phyloP scores from a whole-genome alignment of 2,329 filamentous ascomycete genomes.

The Helminthosporium solani region DNA sequence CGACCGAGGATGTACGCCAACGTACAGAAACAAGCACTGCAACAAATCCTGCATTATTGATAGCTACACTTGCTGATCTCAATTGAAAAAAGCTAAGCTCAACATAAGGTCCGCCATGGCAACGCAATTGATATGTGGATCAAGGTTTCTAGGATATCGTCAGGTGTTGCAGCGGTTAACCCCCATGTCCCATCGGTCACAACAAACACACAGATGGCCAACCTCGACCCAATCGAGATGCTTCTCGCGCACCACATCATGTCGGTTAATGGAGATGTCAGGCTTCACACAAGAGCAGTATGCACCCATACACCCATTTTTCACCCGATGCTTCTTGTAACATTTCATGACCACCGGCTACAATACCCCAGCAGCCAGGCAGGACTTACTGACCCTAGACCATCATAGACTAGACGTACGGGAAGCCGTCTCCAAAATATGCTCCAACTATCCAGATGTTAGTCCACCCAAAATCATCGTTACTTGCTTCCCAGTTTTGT shows the following conservation, averaged over 20 bases:
- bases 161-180: too few relatives aligned
- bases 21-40: not conserved
- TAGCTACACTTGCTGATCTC: too few relatives aligned
- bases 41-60: not conserved
- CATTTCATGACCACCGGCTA: too few relatives aligned
- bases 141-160: not conserved
- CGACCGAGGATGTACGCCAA: not conserved
- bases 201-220: not conserved
- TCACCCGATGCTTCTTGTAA: too few relatives aligned
- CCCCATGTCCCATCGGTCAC: not conserved
- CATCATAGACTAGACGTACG: slow-evolving; percentile 58
- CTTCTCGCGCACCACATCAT: slow-evolving; percentile 31
- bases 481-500: not conserved
- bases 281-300: slow-evolving; percentile 69
- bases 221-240: slow-evolving; percentile 12
- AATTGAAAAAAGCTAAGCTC: too few relatives aligned
- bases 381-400: too few relatives aligned
- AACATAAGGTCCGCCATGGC: too few relatives aligned
- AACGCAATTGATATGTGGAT: not conserved
- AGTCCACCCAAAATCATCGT: too few relatives aligned
- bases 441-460: slow-evolving; percentile 62
- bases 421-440: slow-evolving; percentile 69
- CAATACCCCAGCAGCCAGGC: too few relatives aligned
- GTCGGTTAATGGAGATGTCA: slow-evolving; percentile 65
- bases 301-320: too few relatives aligned